These are phyloP conservation scores for Magnusiomyces magnusii DNA, from an alignment of 1,139 yeast species.

Conservation along the genomic window DNA sequence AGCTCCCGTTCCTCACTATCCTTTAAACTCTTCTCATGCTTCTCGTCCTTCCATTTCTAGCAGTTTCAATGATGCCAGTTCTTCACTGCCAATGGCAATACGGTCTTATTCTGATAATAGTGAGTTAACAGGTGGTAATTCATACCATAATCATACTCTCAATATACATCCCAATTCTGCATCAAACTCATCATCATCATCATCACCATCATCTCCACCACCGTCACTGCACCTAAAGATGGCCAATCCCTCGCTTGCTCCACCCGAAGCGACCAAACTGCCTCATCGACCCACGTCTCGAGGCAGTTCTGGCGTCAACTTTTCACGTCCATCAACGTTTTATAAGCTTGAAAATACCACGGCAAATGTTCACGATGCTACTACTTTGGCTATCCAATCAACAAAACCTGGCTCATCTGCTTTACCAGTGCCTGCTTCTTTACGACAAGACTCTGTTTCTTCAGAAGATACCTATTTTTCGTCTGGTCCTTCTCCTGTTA, in stretches of 20 bases:
- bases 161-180: neutral
- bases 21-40: neutral
- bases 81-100: neutral
- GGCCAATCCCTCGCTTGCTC: neutral
- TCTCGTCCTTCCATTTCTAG: neutral
- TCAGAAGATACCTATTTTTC: slow-evolving; percentile 8
- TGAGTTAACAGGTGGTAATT: neutral
- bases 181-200: neutral
- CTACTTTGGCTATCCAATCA: neutral
- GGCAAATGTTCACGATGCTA: neutral
- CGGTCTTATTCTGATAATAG: neutral
- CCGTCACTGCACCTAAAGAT: neutral
- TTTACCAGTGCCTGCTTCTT: neutral
- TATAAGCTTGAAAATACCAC: slow-evolving; percentile 18
- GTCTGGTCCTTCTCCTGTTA: slow-evolving; percentile 12
- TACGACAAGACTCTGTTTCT: slow-evolving; percentile 9
- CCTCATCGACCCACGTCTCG: slow-evolving; percentile 15
- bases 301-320: slow-evolving; percentile 18
- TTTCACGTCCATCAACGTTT: slow-evolving; percentile 24
- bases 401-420: neutral
- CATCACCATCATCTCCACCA: no score
- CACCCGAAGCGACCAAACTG: neutral
- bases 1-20: neutral
- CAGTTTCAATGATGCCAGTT: neutral
- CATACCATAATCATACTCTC: neutral